Conservation (phyloP, 768 basidiomycete species). For the Psilocybe azurescens region DNA sequence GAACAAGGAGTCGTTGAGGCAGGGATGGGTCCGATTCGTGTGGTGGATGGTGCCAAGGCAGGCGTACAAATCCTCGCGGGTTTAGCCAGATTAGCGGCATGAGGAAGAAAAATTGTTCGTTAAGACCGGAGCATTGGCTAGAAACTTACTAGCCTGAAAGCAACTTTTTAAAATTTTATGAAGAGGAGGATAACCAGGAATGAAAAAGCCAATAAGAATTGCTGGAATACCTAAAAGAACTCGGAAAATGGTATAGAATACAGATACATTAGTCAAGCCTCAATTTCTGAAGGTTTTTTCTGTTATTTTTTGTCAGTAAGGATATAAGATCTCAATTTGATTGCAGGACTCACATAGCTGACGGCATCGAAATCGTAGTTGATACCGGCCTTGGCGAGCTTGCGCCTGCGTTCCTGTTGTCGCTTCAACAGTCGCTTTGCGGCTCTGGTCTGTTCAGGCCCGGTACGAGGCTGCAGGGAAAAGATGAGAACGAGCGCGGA, state of each 20-base stretch:
- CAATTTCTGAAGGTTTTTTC: constrained; percentile 15
- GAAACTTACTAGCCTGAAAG: not conserved
- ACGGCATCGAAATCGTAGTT: constrained; percentile 84
- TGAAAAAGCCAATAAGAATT: not conserved
- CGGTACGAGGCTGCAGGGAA: constrained; percentile 65
- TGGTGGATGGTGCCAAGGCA: constrained; percentile 45
- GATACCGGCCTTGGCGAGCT: constrained; percentile 82
- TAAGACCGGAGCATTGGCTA: not conserved
- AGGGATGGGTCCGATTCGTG: constrained; percentile 29
- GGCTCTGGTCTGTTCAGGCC: constrained; percentile 67
- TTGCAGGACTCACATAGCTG: constrained; percentile 72
- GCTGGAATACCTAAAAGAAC: not conserved
- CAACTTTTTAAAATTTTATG: not conserved
- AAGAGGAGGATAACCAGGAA: not conserved
- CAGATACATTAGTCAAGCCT: constrained; percentile 8
- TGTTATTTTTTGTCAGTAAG: constrained; percentile 2
- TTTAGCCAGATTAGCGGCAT: constrained; percentile 32
- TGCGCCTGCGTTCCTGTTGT: constrained; percentile 78
- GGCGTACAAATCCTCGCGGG: constrained; percentile 39
- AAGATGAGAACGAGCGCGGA: not conserved
- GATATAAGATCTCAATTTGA: not conserved
- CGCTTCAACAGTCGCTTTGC: constrained; percentile 75
- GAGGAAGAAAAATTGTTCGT: not conserved
- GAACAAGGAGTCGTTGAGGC: constrained; percentile 31
- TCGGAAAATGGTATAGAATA: constrained; percentile 4